Conservation (phyloP, 2,329 filamentous ascomycete genomes). For the Didymella pinodella region DNA sequence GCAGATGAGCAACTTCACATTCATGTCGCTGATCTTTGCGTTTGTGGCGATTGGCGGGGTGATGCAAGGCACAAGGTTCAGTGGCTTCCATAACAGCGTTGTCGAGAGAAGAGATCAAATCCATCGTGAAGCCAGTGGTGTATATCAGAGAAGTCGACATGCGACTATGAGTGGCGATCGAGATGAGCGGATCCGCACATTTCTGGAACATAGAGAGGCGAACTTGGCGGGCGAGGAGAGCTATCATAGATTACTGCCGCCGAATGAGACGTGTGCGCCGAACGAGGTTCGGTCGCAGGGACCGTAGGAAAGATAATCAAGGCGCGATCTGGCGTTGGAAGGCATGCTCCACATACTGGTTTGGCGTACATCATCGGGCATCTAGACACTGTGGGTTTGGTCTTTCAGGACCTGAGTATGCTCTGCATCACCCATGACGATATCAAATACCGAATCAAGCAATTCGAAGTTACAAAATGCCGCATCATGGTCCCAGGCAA, state of each 20-base stretch:
- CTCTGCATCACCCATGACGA: constrained; percentile 9
- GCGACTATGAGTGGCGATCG: constrained; percentile 59
- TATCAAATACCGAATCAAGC: constrained; percentile 2
- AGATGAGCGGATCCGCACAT: constrained; percentile 73
- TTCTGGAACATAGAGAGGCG: constrained; percentile 66
- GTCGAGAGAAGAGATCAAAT: constrained; percentile 72
- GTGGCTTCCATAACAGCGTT: constrained; percentile 66
- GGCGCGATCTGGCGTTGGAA: constrained; percentile 14
- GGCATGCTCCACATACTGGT: constrained; percentile 1
- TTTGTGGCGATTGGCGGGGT: constrained; percentile 74
- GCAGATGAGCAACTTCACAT: constrained; percentile 81
- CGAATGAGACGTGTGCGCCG: constrained; percentile 57
- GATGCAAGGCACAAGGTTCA: constrained; percentile 75
- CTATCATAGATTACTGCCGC: constrained; percentile 56
- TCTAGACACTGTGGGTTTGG: constrained; percentile 5
- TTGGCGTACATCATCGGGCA: constrained; percentile 4
- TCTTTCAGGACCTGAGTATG: constrained; percentile 21
- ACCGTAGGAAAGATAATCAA: constrained; percentile 18
- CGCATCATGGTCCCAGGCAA: background rate
- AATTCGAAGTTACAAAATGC: background rate
- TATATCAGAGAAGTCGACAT: constrained; percentile 64
- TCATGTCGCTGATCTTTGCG: constrained; percentile 74
- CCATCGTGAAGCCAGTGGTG: constrained; percentile 71
- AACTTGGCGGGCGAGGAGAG: constrained; percentile 54
- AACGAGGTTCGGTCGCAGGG: constrained; percentile 47